These are phyloP conservation scores for Polygonum aviculare DNA, from an alignment of 148 eudicot species.

Conservation along the genomic window DNA sequence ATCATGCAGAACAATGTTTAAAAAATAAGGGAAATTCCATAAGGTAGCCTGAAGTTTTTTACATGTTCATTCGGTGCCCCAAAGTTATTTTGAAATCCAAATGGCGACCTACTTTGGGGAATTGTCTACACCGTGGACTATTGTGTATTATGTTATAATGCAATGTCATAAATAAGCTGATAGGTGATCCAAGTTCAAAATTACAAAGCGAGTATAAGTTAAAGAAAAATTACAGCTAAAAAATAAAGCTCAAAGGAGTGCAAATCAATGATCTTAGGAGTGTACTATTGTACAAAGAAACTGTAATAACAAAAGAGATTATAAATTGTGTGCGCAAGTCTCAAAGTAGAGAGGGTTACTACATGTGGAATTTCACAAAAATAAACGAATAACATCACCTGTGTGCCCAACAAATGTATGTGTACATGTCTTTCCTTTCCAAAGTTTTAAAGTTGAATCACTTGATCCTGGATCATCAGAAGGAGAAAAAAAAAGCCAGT, in stretches of 20 bases:
- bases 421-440: slow-evolving; percentile 73
- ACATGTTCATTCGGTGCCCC: neutral
- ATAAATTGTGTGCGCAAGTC: neutral
- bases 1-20: neutral
- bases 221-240: neutral
- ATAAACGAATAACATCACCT: slow-evolving; percentile 29
- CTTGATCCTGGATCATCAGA: slow-evolving; percentile 62
- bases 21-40: neutral
- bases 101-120: neutral
- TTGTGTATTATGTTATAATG: neutral
- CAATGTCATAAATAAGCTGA: neutral
- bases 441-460: slow-evolving; percentile 81
- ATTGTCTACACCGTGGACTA: neutral
- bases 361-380: neutral
- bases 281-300: neutral
- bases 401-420: slow-evolving; percentile 70
- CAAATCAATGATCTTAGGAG: neutral
- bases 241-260: neutral
- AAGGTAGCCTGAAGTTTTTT: neutral
- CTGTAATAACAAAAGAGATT: neutral
- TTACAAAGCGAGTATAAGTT: neutral
- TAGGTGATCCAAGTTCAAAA: neutral
- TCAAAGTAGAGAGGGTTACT: neutral
- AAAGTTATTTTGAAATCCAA: neutral
- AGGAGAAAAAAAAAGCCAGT: neutral